Evolutionary conservation across 345 rosid species (phyloP).

Genomic region (Hibiscus syriacus): DNA sequence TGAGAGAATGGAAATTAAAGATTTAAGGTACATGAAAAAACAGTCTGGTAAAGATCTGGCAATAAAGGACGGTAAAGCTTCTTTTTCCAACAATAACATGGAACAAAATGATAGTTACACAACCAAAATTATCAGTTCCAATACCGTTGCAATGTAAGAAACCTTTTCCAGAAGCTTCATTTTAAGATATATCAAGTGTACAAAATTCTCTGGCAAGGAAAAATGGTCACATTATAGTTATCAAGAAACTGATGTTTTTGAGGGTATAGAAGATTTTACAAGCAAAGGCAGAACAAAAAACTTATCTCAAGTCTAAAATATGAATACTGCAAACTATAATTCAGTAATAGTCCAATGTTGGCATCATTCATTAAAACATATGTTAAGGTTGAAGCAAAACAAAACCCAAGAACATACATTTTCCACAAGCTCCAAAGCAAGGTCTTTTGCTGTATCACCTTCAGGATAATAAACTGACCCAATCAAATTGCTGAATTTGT

Average conservation of each 20-base stretch:
- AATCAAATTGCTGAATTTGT: constrained; percentile 85
- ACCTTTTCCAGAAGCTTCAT: background rate
- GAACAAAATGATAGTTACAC: background rate
- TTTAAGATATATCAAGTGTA: background rate
- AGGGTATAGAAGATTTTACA: background rate
- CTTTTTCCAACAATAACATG: background rate
- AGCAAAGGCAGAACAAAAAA: background rate
- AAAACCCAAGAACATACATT: constrained; percentile 42
- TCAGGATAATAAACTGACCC: constrained; percentile 90
- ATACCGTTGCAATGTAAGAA: background rate
- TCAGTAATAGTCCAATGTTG: background rate
- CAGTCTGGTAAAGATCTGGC: background rate
- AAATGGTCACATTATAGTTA: background rate
- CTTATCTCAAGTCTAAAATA: background rate
- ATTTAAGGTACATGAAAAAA: background rate
- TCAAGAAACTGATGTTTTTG: background rate
- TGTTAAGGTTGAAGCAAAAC: background rate
- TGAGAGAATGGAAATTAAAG: background rate
- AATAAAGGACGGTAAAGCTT: background rate
- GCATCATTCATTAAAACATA: background rate
- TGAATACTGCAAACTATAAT: background rate
- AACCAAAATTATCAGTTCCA: background rate
- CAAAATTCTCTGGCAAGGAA: background rate
- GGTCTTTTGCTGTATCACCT: constrained; percentile 73
- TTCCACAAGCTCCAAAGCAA: constrained; percentile 88